Evolutionary conservation across 768 basidiomycete species (phyloP).

Genomic region (Antrodiella citrinella): DNA sequence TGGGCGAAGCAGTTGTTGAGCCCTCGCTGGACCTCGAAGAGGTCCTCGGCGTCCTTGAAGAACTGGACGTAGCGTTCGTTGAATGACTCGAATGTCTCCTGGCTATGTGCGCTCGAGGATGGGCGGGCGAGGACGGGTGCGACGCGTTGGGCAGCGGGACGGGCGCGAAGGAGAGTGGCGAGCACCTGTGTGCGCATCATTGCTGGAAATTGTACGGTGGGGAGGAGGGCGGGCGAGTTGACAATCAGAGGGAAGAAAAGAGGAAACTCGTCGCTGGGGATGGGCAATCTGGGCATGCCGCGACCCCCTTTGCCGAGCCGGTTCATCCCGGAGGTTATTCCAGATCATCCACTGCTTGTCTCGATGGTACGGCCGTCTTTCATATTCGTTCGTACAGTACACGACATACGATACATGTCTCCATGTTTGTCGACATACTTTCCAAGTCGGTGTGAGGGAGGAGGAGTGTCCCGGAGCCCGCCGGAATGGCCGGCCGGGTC

Average conservation of each 20-base stretch:
- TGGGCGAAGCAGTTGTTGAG: slow-evolving; percentile 99
- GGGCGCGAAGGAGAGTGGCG: slow-evolving; percentile 56
- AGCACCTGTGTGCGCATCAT: slow-evolving; percentile 54
- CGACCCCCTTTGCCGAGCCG: slow-evolving; percentile 19
- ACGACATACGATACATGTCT: no score
- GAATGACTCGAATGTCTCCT: slow-evolving; percentile 93
- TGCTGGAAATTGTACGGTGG: slow-evolving; percentile 11
- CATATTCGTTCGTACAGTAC: no score
- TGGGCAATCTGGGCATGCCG: slow-evolving; percentile 13
- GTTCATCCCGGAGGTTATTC: slow-evolving; percentile 17
- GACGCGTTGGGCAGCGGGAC: slow-evolving; percentile 38
- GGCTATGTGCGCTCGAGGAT: slow-evolving; percentile 57
- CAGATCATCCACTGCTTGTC: not conserved
- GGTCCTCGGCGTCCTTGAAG: slow-evolving; percentile 88
- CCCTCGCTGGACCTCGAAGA: slow-evolving; percentile 98
- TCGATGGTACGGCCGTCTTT: not conserved
- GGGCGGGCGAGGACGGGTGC: slow-evolving; percentile 39
- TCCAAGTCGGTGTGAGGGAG: no score
- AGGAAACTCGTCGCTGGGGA: slow-evolving; percentile 4
- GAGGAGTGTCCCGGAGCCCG: not conserved
- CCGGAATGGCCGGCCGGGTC: slow-evolving; percentile 8
- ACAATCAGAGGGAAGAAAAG: slow-evolving; percentile 11
- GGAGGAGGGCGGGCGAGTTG: slow-evolving; percentile 5
- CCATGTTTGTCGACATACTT: no score
- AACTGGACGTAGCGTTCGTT: slow-evolving; percentile 90